Base-by-base conservation (phyloP, 768 basidiomycete species). In the Rhizopogon salebrosus region DNA sequence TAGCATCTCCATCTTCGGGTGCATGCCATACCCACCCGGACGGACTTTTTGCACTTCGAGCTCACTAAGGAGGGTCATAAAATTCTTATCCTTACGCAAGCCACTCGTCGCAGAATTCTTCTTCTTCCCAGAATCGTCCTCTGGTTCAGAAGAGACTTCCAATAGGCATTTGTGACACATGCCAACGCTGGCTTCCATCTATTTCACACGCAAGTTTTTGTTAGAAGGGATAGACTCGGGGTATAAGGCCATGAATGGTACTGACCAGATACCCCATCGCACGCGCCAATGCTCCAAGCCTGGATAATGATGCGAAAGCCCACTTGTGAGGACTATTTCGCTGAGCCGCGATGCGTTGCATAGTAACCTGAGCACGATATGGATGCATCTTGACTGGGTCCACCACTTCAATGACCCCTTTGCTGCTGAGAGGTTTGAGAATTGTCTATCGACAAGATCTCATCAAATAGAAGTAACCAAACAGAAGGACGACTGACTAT, bases 1-100 rank as follows among this genome's bases (percentile, higher is more conserved):
- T 10, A 95, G 77, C 53, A 78, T 85, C 42, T 92, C 92, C 83
- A 98, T 87, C 74, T 99, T 99, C 3, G 95, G 95, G 69, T 99
- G 95, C 49, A 78, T 65, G 1, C 75, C 66, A 61, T 85, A 83
- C 4, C 84, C 85, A 4, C 58, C 61, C 9, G 62, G 57, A 8
- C 69, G 66, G 24, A 70, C 71, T 49, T 72, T 72, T 62, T 84
- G 80, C n/a, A 62, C 62, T 49, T 89, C 82, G 16, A 95, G 74
- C 63, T 90, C 87, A 34, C 72, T 65, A 58, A 93, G 75, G 24
- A 93, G 69, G 26, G 76, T 77, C 59, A 82, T 79, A 57, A 90
- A 91, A 36, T 76, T 72, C 0, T 79, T 69, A 58, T 88, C 80
- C 13, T 77, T 73, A 37, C 70, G 72, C 38, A 82, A 65, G 52